Percentiles rank a stretch among this genome's conserved stretches.
phyloP scores from a whole-genome alignment of 306 rosid species.

The Cucumis cinereus region DNA sequence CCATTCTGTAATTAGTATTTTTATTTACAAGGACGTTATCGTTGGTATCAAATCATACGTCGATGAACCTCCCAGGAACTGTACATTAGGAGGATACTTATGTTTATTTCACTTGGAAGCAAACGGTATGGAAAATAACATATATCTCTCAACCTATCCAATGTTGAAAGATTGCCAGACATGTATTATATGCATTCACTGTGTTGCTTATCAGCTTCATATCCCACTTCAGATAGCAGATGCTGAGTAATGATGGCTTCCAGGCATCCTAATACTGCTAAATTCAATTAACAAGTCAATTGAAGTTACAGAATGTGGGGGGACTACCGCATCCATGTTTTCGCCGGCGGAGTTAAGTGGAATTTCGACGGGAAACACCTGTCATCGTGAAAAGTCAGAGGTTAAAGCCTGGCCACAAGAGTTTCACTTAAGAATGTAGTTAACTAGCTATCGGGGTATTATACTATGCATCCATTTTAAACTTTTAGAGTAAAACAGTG shows the following conservation, averaged over 20 bases:
- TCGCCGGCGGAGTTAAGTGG: slow-evolving; percentile 34
- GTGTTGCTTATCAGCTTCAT: neutral
- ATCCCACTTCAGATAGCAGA: slow-evolving; percentile 30
- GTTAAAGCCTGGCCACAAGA: neutral
- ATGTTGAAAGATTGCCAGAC: neutral
- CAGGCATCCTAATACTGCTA: slow-evolving; percentile 27
- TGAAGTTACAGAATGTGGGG: slow-evolving; percentile 56
- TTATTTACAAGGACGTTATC: neutral
- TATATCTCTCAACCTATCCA: neutral
- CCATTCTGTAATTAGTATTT: neutral
- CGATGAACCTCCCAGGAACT: neutral
- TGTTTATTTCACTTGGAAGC: neutral
- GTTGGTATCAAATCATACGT: neutral
- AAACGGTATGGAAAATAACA: neutral
- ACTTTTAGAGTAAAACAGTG: neutral
- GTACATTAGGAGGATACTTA: neutral
- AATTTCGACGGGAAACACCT: slow-evolving; percentile 44
- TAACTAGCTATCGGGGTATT: neutral
- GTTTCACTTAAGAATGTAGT: neutral
- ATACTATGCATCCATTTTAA: neutral
- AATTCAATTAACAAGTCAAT: slow-evolving; percentile 50
- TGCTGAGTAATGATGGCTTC: slow-evolving; percentile 18
- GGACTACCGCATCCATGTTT: slow-evolving; percentile 27
- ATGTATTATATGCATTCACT: neutral
- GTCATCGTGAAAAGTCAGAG: slow-evolving; percentile 5